Evolutionary conservation across 2,329 filamentous ascomycete genomes (phyloP).

Genomic region (Alternaria arbusti): DNA sequence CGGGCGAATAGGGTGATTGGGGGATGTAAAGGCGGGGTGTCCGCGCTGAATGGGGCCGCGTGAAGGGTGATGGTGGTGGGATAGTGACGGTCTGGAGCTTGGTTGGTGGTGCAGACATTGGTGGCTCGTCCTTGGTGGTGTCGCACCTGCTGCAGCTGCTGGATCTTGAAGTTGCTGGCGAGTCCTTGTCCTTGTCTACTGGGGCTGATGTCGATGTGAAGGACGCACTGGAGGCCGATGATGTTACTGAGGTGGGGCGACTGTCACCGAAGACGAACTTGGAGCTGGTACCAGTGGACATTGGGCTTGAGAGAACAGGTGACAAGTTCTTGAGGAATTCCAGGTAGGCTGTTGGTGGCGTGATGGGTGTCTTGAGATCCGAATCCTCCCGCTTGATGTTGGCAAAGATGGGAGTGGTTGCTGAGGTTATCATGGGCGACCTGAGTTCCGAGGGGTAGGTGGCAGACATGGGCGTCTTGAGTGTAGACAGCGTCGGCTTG

Average conservation of each 20-base stretch:
- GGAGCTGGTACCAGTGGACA: slow-evolving; percentile 62
- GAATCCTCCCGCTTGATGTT: slow-evolving; percentile 69
- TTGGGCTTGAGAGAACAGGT: slow-evolving; percentile 71
- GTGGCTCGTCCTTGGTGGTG: slow-evolving; percentile 43
- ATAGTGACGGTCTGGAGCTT: slow-evolving; percentile 63
- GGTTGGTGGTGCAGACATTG: slow-evolving; percentile 53
- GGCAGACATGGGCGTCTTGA: slow-evolving; percentile 67
- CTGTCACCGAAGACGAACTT: slow-evolving; percentile 58
- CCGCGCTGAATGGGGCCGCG: slow-evolving; percentile 66
- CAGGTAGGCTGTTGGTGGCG: slow-evolving; percentile 85
- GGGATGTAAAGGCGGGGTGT: slow-evolving; percentile 75
- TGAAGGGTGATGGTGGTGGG: slow-evolving; percentile 67
- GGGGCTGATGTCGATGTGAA: slow-evolving; percentile 45
- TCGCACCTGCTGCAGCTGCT: slow-evolving; percentile 49
- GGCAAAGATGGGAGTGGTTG: slow-evolving; percentile 55
- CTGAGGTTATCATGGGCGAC: slow-evolving; percentile 67
- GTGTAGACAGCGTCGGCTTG: slow-evolving; percentile 50
- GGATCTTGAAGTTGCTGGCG: slow-evolving; percentile 45
- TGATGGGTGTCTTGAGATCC: slow-evolving; percentile 80
- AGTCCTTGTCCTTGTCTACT: slow-evolving; percentile 33
- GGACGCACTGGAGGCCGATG: slow-evolving; percentile 44
- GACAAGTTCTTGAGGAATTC: slow-evolving; percentile 89
- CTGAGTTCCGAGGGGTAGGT: slow-evolving; percentile 60
- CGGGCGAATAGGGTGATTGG: slow-evolving; percentile 72
- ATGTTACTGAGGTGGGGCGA: slow-evolving; percentile 48